Evolutionary conservation across 176 grass and related monocot species (phyloP), one percentile per base, ranked within the genome.

Genomic region (Sorghum bicolor): DNA sequence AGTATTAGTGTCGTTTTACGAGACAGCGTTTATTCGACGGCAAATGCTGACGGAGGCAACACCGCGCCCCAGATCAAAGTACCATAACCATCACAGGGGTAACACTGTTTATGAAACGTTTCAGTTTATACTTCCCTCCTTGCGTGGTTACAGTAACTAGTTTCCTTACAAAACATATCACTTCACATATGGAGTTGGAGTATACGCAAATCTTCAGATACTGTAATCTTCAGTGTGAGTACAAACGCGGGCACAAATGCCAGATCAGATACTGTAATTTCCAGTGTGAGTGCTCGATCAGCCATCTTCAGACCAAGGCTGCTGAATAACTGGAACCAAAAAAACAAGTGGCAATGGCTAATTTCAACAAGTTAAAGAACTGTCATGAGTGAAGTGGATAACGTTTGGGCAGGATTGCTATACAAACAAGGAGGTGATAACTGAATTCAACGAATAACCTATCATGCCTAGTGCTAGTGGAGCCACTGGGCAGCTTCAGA

Each of bases 401-500:
- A 50, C n/a, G 38, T 76, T 53, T 74, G 1, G 10, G 22, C 71
- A 86, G 81, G 62, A 16, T 74, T 62, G 45, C 77, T 57, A 60
- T 77, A 83, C 29, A 55, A 38, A 43, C 26, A 3, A 83, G 31
- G n/a, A 0, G 36, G 36, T 2, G 1, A 55, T 36, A 67, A 81
- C 24, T 53, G 84, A 74, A 86, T 57, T 58, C 67, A 72, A 43
- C 34, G 0, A 78, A 64, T 3, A 82, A 82, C 11, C 67, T 75
- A 87, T 62, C n/a, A 32, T 50, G 22, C 58, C 72, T 81, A 82
- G 64, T 37, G 55, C 70, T 80, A 81, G 55, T 39, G 45, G 15
- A 67, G 36, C 33, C 62, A 67, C 5, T 6, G 33, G 3, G 5
- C 29, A 87, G 63, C 78, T 90, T 99, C 90, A 96, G 81, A 99